Percentiles rank a stretch among this genome's conserved stretches.
Evolutionary conservation across 257 asterid species (phyloP).

Genomic region (Solanum sparsipilum): DNA sequence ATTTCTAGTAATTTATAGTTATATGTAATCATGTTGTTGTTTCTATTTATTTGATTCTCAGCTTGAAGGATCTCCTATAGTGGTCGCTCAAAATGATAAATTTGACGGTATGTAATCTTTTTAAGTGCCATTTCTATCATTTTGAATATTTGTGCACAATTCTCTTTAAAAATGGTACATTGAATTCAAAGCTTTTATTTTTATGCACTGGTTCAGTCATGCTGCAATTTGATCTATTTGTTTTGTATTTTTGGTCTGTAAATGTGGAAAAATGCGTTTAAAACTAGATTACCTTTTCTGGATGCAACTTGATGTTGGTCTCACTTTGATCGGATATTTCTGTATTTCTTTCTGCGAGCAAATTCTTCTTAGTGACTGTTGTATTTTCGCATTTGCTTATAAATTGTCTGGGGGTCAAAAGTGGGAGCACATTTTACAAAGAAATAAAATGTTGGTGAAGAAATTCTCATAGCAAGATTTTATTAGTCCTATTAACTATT

Average conservation of each 20-base stretch:
- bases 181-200: background rate
- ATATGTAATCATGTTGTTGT: background rate
- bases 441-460: background rate
- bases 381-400: background rate
- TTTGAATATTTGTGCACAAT: background rate
- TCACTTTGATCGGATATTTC: background rate
- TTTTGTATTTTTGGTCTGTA: background rate
- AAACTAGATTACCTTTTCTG: background rate
- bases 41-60: slow-evolving; percentile 18
- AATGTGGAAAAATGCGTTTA: background rate
- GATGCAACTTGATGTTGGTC: background rate
- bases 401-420: background rate
- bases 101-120: slow-evolving; percentile 53
- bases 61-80: slow-evolving; percentile 87
- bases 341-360: background rate
- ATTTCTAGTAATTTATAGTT: background rate
- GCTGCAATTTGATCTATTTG: background rate
- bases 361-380: background rate
- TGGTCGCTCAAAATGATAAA: slow-evolving; percentile 82
- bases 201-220: background rate
- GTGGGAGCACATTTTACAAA: background rate
- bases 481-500: background rate
- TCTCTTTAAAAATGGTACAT: background rate
- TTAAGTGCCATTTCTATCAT: background rate
- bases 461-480: background rate